Percentiles rank a stretch among this genome's conserved stretches.
Conservation (phyloP, 1,139 yeast genomes). For the Chernovozyma aurita region DNA sequence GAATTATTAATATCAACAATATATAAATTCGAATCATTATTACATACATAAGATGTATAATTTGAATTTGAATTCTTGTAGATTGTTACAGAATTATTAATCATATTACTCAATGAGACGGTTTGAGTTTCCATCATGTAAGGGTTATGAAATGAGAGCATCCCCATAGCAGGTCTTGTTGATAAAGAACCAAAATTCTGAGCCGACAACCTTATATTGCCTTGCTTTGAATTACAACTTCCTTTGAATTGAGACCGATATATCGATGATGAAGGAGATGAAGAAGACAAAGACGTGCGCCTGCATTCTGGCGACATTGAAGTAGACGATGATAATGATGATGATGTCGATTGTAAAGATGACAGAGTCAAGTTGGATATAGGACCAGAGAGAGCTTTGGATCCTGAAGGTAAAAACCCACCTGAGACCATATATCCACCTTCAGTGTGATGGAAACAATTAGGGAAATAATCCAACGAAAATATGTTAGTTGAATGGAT, state of each 20-base stretch:
- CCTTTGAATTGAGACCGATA: not conserved
- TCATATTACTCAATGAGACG: constrained; percentile 68
- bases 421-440: constrained; percentile 65
- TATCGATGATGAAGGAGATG: constrained; percentile 9
- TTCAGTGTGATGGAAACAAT: constrained; percentile 58
- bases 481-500: constrained; percentile 26
- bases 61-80: constrained; percentile 34
- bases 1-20: constrained; percentile 51
- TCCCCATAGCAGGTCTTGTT: constrained; percentile 45
- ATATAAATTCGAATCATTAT: constrained; percentile 74
- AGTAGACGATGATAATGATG: not conserved
- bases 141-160: constrained; percentile 54
- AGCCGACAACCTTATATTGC: not conserved
- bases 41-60: constrained; percentile 65
- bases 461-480: constrained; percentile 52
- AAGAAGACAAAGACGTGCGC: constrained; percentile 18
- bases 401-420: constrained; percentile 42
- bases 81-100: constrained; percentile 76
- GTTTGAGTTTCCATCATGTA: constrained; percentile 44
- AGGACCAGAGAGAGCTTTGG: not conserved
- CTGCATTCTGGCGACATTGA: constrained; percentile 26
- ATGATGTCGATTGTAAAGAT: not conserved
- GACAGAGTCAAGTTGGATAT: constrained; percentile 10
- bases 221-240: not conserved
- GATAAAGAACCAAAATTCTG: not conserved